These are phyloP conservation scores for Rubia balearica DNA, from an alignment of 305 asterid species.

Conservation along the genomic window DNA sequence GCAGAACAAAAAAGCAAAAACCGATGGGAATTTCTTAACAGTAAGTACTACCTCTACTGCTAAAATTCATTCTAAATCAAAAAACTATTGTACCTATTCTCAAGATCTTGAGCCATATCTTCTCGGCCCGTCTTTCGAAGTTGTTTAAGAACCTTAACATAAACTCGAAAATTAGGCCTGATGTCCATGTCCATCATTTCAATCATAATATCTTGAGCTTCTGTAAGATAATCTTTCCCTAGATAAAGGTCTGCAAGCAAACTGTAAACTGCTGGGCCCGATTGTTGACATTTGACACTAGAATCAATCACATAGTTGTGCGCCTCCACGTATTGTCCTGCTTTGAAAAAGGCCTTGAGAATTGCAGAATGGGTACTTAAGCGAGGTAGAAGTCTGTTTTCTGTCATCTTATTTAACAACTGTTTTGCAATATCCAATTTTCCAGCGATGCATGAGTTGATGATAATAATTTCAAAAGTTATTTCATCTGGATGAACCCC, in stretches of 20 bases:
- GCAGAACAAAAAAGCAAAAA: not conserved
- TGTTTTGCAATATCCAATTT: slow-evolving; percentile 36
- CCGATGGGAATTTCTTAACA: not conserved
- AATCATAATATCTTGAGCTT: slow-evolving; percentile 42
- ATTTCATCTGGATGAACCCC: slow-evolving; percentile 44
- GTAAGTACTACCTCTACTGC: not conserved
- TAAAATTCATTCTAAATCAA: not conserved
- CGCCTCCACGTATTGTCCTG: slow-evolving; percentile 45
- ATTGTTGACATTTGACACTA: slow-evolving; percentile 27
- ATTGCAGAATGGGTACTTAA: slow-evolving; percentile 41
- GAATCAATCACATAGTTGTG: slow-evolving; percentile 44
- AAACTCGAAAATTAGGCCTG: slow-evolving; percentile 50
- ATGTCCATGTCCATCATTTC: slow-evolving; percentile 71
- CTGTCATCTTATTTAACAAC: slow-evolving; percentile 44
- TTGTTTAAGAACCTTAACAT: slow-evolving; percentile 33
- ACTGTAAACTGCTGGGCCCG: slow-evolving; percentile 45
- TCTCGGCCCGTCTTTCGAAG: slow-evolving; percentile 37
- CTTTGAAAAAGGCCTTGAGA: slow-evolving; percentile 40
- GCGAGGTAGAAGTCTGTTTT: slow-evolving; percentile 47
- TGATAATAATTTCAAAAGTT: slow-evolving; percentile 56
- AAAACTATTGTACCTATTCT: slow-evolving; percentile 38
- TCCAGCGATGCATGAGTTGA: slow-evolving; percentile 39
- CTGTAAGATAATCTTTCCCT: slow-evolving; percentile 42
- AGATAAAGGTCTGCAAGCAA: slow-evolving; percentile 54
- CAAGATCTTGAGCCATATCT: slow-evolving; percentile 42